These are phyloP conservation scores for Acmispon strigosus DNA, from an alignment of 306 rosid genomes.

Conservation along the genomic window DNA sequence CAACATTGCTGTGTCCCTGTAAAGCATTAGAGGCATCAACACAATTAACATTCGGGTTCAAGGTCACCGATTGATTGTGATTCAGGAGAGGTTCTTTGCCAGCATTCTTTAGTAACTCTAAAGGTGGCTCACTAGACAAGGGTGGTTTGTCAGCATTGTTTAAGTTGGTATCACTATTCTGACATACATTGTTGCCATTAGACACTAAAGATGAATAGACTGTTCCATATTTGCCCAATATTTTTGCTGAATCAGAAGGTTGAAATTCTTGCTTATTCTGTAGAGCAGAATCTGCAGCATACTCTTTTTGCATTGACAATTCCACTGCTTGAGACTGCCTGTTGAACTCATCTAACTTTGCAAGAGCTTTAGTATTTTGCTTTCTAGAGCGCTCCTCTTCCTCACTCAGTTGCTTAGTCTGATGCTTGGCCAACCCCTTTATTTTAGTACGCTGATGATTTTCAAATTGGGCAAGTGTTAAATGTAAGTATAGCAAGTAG, in stretches of 20 bases:
- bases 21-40: constrained; percentile 30
- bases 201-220: constrained; percentile 23
- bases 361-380: constrained; percentile 70
- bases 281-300: constrained; percentile 30
- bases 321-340: constrained; percentile 45
- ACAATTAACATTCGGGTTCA: constrained; percentile 41
- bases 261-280: constrained; percentile 43
- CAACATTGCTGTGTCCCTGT: constrained; percentile 39
- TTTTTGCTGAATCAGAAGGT: constrained; percentile 29
- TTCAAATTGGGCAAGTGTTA: constrained; percentile 17
- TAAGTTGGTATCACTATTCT: constrained; percentile 22
- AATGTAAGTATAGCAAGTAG: constrained; percentile 8
- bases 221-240: constrained; percentile 27
- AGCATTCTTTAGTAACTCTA: constrained; percentile 25
- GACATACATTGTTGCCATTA: constrained; percentile 24
- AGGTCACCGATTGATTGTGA: constrained; percentile 33
- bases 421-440: constrained; percentile 72
- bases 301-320: constrained; percentile 40
- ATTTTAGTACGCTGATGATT: constrained; percentile 56
- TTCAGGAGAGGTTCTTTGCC: constrained; percentile 31
- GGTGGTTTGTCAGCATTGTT: constrained; percentile 28
- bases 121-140: constrained; percentile 29
- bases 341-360: constrained; percentile 74
- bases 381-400: constrained; percentile 77
- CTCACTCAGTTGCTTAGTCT: constrained; percentile 71